Evolutionary conservation across 495 filamentous ascomycete genomes (phyloP), one percentile per base, ranked within the genome.

Genomic region (Entonaema liquescens): DNA sequence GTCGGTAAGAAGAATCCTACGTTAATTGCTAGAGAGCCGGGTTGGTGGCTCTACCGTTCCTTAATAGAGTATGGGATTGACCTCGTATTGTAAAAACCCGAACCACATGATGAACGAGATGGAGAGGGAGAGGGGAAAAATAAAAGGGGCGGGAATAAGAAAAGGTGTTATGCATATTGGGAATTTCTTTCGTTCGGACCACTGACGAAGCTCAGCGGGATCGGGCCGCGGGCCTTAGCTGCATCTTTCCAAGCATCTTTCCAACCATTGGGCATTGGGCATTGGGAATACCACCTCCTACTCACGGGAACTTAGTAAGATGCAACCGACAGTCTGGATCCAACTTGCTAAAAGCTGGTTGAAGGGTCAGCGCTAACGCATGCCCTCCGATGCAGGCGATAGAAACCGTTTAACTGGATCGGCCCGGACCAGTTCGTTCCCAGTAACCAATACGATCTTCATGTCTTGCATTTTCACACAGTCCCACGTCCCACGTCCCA

Each of bases 261-360:
- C n/a, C n/a, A n/a, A n/a, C n/a, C n/a, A n/a, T n/a, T n/a, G n/a
- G n/a, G n/a, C n/a, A n/a, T n/a, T n/a, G n/a, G n/a, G n/a, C n/a
- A n/a, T n/a, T n/a, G n/a, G 12, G n/a, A 59, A 59, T 17, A 42
- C 21, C 29, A 31, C 13, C 19, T 28, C 56, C 36, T 5, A 47
- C 35, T 23, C 29, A 59, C 29, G 53, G 53, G 40, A 26, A 50
- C 50, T 53, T 57, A 54, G 62, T 67, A 57, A 63, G 57, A 71
- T 59, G 60, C 49, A 72, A 72, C 68, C 68, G 68, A 65, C 68
- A 65, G 62, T 52, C 62, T 66, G 68, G 68, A 71, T 71, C 68
- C 60, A 58, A 38, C 53, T 56, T 12, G 31, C 38, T 38, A 42
- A 53, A 33, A 25, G 21, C 25, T 33, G 52, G 35, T 28, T n/a